Conservation (phyloP, 164 flowering plant genomes). For the Tetracentron sinense region DNA sequence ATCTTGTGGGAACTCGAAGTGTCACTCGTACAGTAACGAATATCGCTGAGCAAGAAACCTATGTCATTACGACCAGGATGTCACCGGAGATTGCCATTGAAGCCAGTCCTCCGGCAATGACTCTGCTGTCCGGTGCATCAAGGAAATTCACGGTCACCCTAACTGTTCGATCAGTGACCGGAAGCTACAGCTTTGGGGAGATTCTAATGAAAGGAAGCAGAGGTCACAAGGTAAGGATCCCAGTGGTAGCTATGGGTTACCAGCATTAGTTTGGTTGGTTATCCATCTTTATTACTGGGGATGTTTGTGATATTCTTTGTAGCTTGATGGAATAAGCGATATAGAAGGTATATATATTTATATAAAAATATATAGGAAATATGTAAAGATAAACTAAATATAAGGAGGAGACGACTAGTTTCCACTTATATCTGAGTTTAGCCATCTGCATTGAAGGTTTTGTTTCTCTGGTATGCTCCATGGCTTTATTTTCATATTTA, state of each 20-base stretch:
- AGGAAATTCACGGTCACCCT: constrained; percentile 62
- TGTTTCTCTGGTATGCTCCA: too few relatives aligned
- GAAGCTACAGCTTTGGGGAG: constrained; percentile 81
- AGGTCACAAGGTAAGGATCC: constrained; percentile 92
- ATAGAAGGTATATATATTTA: constrained; percentile 17
- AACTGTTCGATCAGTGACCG: constrained; percentile 67
- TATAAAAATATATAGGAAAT: too few relatives aligned
- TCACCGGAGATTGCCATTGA: constrained; percentile 75
- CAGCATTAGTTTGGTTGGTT: constrained; percentile 30
- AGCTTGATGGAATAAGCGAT: constrained; percentile 44
- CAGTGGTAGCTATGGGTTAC: constrained; percentile 91
- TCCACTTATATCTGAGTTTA: too few relatives aligned
- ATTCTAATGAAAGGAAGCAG: constrained; percentile 81
- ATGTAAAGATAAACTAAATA: too few relatives aligned
- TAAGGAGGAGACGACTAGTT: too few relatives aligned
- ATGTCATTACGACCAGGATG: constrained; percentile 67
- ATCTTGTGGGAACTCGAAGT: constrained; percentile 64
- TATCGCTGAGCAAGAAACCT: constrained; percentile 81
- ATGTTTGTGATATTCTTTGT: constrained; percentile 59
- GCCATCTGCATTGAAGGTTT: too few relatives aligned
- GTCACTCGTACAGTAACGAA: constrained; percentile 79
- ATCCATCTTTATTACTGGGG: constrained; percentile 13
- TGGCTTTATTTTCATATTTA: too few relatives aligned
- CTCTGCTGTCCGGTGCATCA: constrained; percentile 65
- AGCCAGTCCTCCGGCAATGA: constrained; percentile 78